phyloP scores from a whole-genome alignment of 345 rosid species.

The Bruguiera parviflora region DNA sequence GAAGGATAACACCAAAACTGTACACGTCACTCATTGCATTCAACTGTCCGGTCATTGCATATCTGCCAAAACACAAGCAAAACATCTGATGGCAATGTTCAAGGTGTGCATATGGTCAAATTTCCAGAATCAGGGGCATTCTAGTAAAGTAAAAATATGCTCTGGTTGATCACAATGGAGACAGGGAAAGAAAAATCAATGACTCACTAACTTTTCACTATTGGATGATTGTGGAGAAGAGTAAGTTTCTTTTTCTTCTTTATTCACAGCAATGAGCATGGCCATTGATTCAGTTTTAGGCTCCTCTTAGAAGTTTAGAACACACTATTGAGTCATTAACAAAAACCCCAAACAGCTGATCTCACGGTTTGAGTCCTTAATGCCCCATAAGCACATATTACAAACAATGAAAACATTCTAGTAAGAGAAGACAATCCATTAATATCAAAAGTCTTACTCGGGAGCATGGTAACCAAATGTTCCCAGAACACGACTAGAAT shows the following conservation, averaged over 20 bases:
- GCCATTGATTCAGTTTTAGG: constrained; percentile 1
- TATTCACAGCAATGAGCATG: constrained; percentile 5
- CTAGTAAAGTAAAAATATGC: background rate
- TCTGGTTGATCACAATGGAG: background rate
- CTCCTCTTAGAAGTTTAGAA: constrained; percentile 1
- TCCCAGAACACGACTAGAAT: constrained; percentile 92
- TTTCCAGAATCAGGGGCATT: background rate
- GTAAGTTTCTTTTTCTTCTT: background rate
- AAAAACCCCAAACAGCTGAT: background rate
- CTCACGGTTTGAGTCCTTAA: background rate
- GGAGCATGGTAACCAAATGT: constrained; percentile 98
- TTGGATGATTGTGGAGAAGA: background rate
- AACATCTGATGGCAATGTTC: background rate
- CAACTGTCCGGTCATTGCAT: constrained; percentile 41
- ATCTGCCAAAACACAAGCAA: constrained; percentile 19
- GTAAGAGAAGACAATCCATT: background rate
- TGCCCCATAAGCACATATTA: background rate
- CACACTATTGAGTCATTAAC: background rate
- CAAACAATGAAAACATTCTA: background rate
- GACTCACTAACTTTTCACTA: background rate
- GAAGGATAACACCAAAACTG: constrained; percentile 38
- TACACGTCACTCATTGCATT: constrained; percentile 40
- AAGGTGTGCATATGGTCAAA: constrained; percentile 4
- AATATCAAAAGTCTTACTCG: constrained; percentile 51
- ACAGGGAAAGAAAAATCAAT: constrained; percentile 2